phyloP scores from a whole-genome alignment of 257 asterid genomes.

The Dorcoceras hygrometricum region DNA sequence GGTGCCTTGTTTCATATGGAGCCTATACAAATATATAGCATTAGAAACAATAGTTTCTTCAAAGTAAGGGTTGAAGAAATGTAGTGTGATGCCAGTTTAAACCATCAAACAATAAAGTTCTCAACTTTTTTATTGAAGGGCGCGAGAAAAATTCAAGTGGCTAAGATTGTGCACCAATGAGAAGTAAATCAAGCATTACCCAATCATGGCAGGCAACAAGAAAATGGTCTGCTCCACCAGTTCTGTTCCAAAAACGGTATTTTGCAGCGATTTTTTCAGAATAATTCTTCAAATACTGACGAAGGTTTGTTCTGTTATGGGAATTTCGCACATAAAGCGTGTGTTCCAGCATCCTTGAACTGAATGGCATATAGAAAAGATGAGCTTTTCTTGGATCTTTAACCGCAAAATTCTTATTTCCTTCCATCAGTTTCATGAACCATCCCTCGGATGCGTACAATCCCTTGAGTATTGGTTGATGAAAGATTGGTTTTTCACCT shows the following conservation, averaged over 20 bases:
- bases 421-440: slow-evolving; percentile 96
- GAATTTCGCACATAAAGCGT: slow-evolving; percentile 68
- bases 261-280: slow-evolving; percentile 71
- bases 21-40: slow-evolving; percentile 44
- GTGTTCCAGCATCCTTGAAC: slow-evolving; percentile 66
- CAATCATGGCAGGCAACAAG: slow-evolving; percentile 96
- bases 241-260: slow-evolving; percentile 86
- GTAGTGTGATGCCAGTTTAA: neutral
- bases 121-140: neutral
- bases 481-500: slow-evolving; percentile 84
- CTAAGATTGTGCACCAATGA: neutral
- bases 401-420: slow-evolving; percentile 56
- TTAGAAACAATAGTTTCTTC: neutral
- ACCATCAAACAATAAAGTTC: neutral
- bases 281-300: slow-evolving; percentile 66
- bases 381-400: slow-evolving; percentile 81
- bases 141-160: neutral
- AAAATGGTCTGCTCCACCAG: slow-evolving; percentile 92
- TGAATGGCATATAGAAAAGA: slow-evolving; percentile 87
- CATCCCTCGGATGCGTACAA: slow-evolving; percentile 93
- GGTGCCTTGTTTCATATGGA: slow-evolving; percentile 77
- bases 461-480: slow-evolving; percentile 75
- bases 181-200: slow-evolving; percentile 44
- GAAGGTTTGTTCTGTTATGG: slow-evolving; percentile 68
- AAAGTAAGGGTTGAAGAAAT: neutral